Evolutionary conservation across 345 rosid genomes (phyloP), one percentile per base, ranked within the genome.

Genomic region (Lepidium africanum): DNA sequence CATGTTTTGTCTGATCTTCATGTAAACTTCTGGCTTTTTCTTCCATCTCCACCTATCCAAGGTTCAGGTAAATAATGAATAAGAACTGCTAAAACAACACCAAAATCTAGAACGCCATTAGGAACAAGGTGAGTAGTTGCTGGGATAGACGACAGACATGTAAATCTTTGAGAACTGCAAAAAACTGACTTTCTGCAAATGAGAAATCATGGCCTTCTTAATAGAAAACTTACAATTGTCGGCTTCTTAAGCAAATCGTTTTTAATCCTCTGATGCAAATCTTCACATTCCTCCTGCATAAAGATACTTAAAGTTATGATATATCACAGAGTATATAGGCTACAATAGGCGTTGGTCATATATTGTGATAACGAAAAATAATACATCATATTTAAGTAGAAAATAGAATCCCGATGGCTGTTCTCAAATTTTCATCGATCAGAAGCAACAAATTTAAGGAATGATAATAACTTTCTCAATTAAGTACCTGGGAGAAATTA

Each of bases 251-350:
- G 83, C 70, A 76, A 73, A 37, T 86, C 86, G 57, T 71, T 78
- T 55, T 76, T 81, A 17, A 90, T 65, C 65, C 89, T 84, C 73
- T 73, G 80, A 42, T 32, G 56, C 78, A 92, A 76, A 77, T 89
- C 98, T 62, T 78, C 82, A 45, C 96, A 92, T 73, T 90, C 96
- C 76, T 90, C 96, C 96, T 92, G 72, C 78, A 83, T 67, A 67
- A 48, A 47, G 14, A 53, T 72, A 79, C 30, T 40, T 62, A 74
- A 48, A 60, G 63, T 65, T 72, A 62, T 40, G 38, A 59, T 14
- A 47, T 63, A 35, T 42, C 39, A 27, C 15, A 45, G 14, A 46
- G 27, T 39, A 55, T 7, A 42, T 36, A 37, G 14, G 42, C 62
- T 35, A 43, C 30, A 64, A 30, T 36, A 27, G 42, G 43, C n/a